These are phyloP conservation scores for Sphaerulina vaccinii DNA, from an alignment of 2,329 filamentous ascomycete species.

Conservation along the genomic window DNA sequence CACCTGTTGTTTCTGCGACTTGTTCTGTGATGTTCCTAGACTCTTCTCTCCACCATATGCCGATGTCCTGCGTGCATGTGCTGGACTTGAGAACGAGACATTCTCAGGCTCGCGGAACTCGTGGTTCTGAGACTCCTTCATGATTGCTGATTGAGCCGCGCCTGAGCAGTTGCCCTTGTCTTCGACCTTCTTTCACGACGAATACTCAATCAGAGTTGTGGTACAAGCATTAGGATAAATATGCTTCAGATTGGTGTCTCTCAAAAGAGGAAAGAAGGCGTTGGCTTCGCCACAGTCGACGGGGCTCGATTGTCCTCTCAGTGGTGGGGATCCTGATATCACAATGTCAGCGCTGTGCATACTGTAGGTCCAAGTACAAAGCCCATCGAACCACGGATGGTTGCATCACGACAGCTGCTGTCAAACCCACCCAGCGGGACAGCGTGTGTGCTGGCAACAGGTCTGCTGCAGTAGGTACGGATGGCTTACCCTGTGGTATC, in stretches of 20 bases:
- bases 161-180: neutral
- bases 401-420: slow-evolving; percentile 26
- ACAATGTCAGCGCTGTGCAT: neutral
- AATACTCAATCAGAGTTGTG: slow-evolving; percentile 11
- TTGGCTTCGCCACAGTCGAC: slow-evolving; percentile 9
- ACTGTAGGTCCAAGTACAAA: slow-evolving; percentile 6
- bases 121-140: slow-evolving; percentile 21
- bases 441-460: slow-evolving; percentile 12
- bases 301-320: neutral
- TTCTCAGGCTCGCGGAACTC: slow-evolving; percentile 22
- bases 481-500: slow-evolving; percentile 16
- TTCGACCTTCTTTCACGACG: neutral
- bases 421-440: slow-evolving; percentile 13
- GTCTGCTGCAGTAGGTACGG: neutral
- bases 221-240: slow-evolving; percentile 17
- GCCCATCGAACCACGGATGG: slow-evolving; percentile 16
- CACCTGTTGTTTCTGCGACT: slow-evolving; percentile 25
- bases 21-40: slow-evolving; percentile 22
- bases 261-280: slow-evolving; percentile 9
- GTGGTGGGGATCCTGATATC: slow-evolving; percentile 4
- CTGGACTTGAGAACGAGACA: slow-evolving; percentile 19
- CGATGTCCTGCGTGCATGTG: slow-evolving; percentile 23
- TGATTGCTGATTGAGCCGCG: slow-evolving; percentile 10
- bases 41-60: slow-evolving; percentile 23
- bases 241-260: slow-evolving; percentile 14